Evolutionary conservation across 345 rosid species (phyloP), one percentile per base, ranked within the genome.

Genomic region (Gossypium rotundifolium): DNA sequence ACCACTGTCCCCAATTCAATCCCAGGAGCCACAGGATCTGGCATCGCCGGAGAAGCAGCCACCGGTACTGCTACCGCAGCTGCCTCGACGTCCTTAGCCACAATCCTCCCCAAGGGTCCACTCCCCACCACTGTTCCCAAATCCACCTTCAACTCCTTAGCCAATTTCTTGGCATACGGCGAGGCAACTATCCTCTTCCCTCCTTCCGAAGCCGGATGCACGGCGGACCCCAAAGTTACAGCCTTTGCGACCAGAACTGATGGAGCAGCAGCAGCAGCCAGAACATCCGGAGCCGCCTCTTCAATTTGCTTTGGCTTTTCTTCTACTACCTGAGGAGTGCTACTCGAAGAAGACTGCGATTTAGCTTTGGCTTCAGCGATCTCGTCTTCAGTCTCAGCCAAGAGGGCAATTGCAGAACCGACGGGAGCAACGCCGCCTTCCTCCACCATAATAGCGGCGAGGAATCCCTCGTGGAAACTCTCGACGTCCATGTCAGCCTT

Each of bases 401-500:
- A 65, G 18, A 93, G 81, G 17, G 96, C 99, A 63, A 95, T 95
- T 42, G 97, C 97, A 25, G 99, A 91, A 54, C 98, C 99, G 10
- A 95, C 97, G 14, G 96, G 81, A 58, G 99, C 99, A 46, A 90
- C 90, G 40, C 91, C 96, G 2, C 96, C 98, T 76, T 95, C 99
- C 53, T 94, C 97, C 25, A 93, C 97, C 97, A 94, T 88, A 77
- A 91, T 89, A 13, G 97, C 91, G 4, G 98, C 99, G 1, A 95
- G 81, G 76, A 85, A 91, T 12, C 97, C 99, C n/a, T 95, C 99
- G 72, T 95, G 86, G 75, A 93, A 93, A 16, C 96, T 91, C 86
- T 93, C 98, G 12, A 93, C 99, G 75, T 95, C 99, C 99, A 95
- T 95, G 81, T 95, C 98, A 13, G 98, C 99, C 77, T 91, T 95